Conservation (phyloP, 2,329 filamentous ascomycete genomes). For the Coniochaeta sp. region DNA sequence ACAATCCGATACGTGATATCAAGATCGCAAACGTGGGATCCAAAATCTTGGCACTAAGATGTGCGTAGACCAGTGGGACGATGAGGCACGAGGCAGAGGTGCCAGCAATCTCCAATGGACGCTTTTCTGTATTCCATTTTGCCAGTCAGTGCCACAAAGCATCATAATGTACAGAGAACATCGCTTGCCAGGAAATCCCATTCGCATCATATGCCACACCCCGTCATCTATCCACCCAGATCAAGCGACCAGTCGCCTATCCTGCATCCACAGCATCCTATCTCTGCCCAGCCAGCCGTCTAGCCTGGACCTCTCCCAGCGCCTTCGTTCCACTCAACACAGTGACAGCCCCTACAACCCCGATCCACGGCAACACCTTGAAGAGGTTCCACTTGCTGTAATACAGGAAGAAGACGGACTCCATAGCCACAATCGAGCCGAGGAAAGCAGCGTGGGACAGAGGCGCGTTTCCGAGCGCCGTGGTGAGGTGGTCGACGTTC, state of each 20-base stretch:
- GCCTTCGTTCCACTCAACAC: conserved; percentile 87
- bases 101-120: background rate
- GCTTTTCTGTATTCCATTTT: background rate
- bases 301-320: conserved; percentile 84
- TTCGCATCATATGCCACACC: background rate
- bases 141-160: background rate
- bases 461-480: conserved; percentile 70
- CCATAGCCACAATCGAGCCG: conserved; percentile 78
- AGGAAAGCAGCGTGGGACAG: conserved; percentile 80
- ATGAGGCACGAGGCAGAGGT: background rate
- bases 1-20: too few species aligned
- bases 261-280: conserved; percentile 20
- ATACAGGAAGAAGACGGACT: conserved; percentile 91
- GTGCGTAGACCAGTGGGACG: too few species aligned
- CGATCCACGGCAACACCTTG: conserved; percentile 71
- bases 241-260: background rate
- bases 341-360: conserved; percentile 60
- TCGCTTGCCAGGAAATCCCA: background rate
- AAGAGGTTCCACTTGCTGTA: conserved; percentile 90
- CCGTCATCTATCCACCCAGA: background rate
- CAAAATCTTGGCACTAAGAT: too few species aligned
- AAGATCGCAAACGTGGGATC: too few species aligned
- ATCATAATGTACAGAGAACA: background rate
- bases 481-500: conserved; percentile 70
- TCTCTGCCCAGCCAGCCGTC: conserved; percentile 69